phyloP scores from a whole-genome alignment of 2,329 filamentous ascomycete genomes.

The Pseudocercospora macadamiae region DNA sequence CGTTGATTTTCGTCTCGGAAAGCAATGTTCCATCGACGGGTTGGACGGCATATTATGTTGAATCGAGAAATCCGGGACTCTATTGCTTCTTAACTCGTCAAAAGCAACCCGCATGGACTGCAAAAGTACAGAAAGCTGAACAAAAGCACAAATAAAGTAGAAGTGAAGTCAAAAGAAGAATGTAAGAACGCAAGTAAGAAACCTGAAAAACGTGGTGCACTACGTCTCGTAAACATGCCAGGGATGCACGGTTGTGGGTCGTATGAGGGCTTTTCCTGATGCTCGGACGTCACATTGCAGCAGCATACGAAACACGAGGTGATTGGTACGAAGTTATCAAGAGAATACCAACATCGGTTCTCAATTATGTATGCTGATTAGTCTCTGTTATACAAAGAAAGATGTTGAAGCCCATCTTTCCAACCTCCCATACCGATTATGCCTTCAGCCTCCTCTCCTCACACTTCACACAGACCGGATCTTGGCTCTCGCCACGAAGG shows the following conservation, averaged over 20 bases:
- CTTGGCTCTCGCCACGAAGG: conserved; percentile 59
- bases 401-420: background rate
- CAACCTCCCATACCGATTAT: background rate
- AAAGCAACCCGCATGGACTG: no score
- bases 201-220: background rate
- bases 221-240: background rate
- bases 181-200: background rate
- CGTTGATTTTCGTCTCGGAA: no score
- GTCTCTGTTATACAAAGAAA: background rate
- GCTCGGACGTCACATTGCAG: background rate
- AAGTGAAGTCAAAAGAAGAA: background rate
- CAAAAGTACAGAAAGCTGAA: no score
- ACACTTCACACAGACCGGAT: conserved; percentile 65
- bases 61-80: no score
- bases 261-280: background rate
- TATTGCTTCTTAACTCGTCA: no score
- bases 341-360: no score
- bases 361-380: no score
- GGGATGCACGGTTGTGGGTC: conserved; percentile 1
- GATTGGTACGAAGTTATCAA: no score
- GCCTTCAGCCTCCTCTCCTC: conserved; percentile 66
- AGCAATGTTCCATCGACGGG: no score
- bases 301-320: background rate
- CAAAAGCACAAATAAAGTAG: no score
- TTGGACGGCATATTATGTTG: no score